Evolutionary conservation across 2,329 filamentous ascomycete species (phyloP), one percentile per base, ranked within the genome.

Genomic region (Fusarium keratoplasticum): DNA sequence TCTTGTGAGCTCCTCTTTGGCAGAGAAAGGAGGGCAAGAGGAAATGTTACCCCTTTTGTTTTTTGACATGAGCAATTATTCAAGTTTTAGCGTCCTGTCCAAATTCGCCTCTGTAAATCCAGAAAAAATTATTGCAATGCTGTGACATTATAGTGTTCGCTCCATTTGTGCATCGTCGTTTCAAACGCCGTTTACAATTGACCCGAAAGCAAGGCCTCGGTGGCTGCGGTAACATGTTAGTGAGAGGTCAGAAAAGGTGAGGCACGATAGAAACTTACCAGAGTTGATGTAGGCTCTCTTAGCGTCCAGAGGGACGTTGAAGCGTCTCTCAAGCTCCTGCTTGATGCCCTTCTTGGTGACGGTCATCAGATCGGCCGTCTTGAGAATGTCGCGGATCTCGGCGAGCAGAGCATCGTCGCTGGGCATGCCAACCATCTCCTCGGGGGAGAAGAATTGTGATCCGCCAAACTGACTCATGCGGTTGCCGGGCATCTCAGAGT

Each of bases 271-370:
- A 27, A 40, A 69, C 57, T 89, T 91, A 96, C 94, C 94, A 85
- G 92, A 95, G 83, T 95, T 95, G 81, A 99, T 98, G 84, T 98
- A 99, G 67, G 94, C 91, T 83, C 95, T 93, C 89, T 94, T 97
- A 63, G 91, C 87, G 81, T 98, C 95, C 68, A 99, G 89, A 68
- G 92, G 90, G 72, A 97, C 92, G 71, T 94, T 94, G 80, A 99
- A 99, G 72, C 95, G 90, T 79, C 91, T 91, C 88, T 99, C 96
- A 67, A 99, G 86, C 86, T 99, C 96, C 76, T 90, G 85, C 89
- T 98, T 98, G 84, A 99, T 94, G 78, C 94, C 95, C 90, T 99
- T 99, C 91, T 99, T 99, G 75, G 96, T 99, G 50, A 99, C 94
- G 6, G 91, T 95, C 96, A 99, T 99, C 80, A 99, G 86, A 84